phyloP scores from a whole-genome alignment of 2,329 filamentous ascomycete genomes.

The Venturia pyrina region DNA sequence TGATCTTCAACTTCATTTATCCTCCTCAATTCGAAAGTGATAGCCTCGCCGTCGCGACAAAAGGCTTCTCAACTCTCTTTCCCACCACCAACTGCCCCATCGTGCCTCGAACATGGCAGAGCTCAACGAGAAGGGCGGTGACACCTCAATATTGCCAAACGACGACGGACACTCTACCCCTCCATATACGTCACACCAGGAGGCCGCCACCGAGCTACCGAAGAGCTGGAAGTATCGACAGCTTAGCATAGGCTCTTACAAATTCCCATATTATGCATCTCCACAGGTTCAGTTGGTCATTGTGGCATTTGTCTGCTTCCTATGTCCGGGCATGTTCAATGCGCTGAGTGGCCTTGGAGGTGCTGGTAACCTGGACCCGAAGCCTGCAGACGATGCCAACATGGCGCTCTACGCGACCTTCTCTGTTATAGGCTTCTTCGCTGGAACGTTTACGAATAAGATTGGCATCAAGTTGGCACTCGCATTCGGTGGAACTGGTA shows the following conservation, averaged over 20 bases:
- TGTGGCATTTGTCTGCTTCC: constrained; percentile 43
- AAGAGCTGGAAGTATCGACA: constrained; percentile 39
- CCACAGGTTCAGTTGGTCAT: constrained; percentile 39
- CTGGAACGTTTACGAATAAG: constrained; percentile 65
- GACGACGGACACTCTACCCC: neutral
- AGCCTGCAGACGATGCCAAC: constrained; percentile 56
- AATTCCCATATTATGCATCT: constrained; percentile 39
- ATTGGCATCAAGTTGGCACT: constrained; percentile 61
- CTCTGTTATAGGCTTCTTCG: constrained; percentile 53
- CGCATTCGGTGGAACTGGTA: constrained; percentile 54
- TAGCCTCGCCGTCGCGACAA: neutral
- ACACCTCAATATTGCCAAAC: neutral
- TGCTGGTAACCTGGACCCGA: constrained; percentile 29
- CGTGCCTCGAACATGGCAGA: constrained; percentile 13
- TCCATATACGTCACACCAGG: neutral
- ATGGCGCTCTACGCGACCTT: constrained; percentile 66
- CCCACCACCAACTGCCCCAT: neutral
- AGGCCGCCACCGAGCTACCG: constrained; percentile 24
- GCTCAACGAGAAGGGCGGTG: constrained; percentile 15
- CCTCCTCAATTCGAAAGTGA: neutral
- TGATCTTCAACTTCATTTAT: neutral
- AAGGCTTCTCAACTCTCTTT: neutral
- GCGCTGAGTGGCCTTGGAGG: constrained; percentile 42
- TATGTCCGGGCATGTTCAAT: constrained; percentile 46
- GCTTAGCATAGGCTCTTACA: constrained; percentile 30